Evolutionary conservation across 192 early-diverging fungal species (phyloP), one percentile per base, ranked within the genome.

Genomic region (Jimgerdemannia flammicorona): DNA sequence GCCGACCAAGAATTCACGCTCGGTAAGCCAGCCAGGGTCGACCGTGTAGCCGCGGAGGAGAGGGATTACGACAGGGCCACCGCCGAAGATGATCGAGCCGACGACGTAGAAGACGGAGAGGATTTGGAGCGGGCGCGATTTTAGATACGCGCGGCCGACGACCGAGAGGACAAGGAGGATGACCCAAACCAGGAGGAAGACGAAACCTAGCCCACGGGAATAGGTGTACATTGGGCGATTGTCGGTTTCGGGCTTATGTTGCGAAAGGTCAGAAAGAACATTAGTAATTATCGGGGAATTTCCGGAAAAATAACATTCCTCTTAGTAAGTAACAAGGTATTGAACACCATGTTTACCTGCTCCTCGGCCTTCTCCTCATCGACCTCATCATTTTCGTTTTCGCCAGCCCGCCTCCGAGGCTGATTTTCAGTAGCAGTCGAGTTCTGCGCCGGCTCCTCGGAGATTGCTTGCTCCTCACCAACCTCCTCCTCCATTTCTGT

Each of bases 11-110:
- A 92, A 92, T 70, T 92, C 90, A 4, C 82, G 71, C 43, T 74
- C 73, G 19, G 81, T 78, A 70, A 87, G 77, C 91, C 91, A 92
- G 8, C 79, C 82, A 67, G 77, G 68, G 19, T 87, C 88, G 3
- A 90, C 86, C 3, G 86, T 82, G 65, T 89, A 90, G 6, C 73
- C 75, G 70, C 83, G 84, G 63, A 88, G 72, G 3, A 90, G 77
- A 9, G 91, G 88, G 42, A 90, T 85, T 44, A 85, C 90, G 71
- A 92, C 91, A 10, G 91, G 85, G 18, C 91, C 91, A 1, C 91
- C 89, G 9, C 87, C 89, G 78, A 90, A 90, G 67, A 89, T 90
- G 64, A 90, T 86, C 0, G 84, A 89, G 20, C 89, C 83, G 4
- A 82, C 81, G 72, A 85, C 88, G 70, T 85, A 91, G 74, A 91